Percentiles rank a stretch among this genome's conserved stretches.
Conservation (phyloP, 208 protist species). For the Sergeia podlipaevii region DNA sequence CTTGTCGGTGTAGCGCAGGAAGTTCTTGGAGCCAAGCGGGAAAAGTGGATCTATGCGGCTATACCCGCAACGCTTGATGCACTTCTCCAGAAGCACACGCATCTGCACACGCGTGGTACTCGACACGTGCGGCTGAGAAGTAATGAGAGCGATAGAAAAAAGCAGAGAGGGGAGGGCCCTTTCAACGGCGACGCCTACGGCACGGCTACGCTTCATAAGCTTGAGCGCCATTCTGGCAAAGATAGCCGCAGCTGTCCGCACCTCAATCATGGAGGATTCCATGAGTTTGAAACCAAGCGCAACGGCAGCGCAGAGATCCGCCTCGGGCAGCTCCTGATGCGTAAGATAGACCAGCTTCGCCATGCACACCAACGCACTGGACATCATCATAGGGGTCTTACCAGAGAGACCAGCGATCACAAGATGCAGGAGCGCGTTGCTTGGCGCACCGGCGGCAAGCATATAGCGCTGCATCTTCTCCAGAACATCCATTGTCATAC, state of each 20-base stretch:
- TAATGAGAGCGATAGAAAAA: constrained; percentile 74
- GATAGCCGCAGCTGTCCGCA: constrained; percentile 65
- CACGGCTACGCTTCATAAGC: constrained; percentile 64
- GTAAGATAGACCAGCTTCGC: constrained; percentile 80
- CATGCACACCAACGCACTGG: constrained; percentile 78
- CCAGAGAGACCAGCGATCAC: constrained; percentile 76
- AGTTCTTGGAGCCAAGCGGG: constrained; percentile 82
- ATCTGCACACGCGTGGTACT: constrained; percentile 81
- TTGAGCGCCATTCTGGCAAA: constrained; percentile 85
- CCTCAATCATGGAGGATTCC: constrained; percentile 58
- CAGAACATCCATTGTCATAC: constrained; percentile 79
- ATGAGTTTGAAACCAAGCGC: constrained; percentile 73
- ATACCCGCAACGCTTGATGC: constrained; percentile 76
- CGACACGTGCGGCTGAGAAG: constrained; percentile 72
- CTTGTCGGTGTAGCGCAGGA: constrained; percentile 80
- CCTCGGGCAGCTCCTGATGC: constrained; percentile 50
- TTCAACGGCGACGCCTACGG: constrained; percentile 44
- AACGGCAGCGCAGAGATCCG: constrained; percentile 59
- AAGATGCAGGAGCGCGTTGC: constrained; percentile 68
- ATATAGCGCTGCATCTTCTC: constrained; percentile 88
- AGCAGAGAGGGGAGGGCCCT: constrained; percentile 68
- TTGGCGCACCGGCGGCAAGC: constrained; percentile 41
- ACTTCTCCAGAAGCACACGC: constrained; percentile 80
- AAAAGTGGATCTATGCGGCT: constrained; percentile 78
- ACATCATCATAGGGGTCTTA: constrained; percentile 70